Base-by-base conservation (phyloP, 768 basidiomycete species). In the Fomitopsis pulvina region DNA sequence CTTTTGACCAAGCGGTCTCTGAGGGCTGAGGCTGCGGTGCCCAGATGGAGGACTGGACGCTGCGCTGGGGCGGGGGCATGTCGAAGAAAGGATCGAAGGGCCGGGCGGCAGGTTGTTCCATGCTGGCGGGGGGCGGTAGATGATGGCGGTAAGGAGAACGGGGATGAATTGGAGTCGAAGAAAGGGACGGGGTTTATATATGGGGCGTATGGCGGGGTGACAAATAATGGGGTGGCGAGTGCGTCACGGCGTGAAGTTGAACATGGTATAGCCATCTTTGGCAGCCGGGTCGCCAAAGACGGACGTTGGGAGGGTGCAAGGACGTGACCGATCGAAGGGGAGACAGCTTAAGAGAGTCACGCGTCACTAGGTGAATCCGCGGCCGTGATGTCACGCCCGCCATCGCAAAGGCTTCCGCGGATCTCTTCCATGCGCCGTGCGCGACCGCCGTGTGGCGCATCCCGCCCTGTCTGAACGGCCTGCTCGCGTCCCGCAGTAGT, bases 1-100 rank as follows among this genome's bases (percentile, higher is more conserved):
- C 71, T 52, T 73, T 74, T 20, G 86, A 83, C 87, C 87, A 91
- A 11, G 79, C 75, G 4, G 71, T 61, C 18, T 83, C 83, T 14
- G 77, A 74, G 4, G 78, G 77, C 63, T 83, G 85, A 3, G 86
- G 84, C 61, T 84, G 85, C 7, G 87, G 87, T 0, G 88, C 88
- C 87, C 87, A 91, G 54, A 91, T 90, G 45, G 86, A 87, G 3
- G 67, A 52, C 1, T 60, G 51, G n/a, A 57, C 46, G 11, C 54
- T 41, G 32, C 58, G 57, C 21, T 55, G 51, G 14, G 57, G 48
- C 4, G 56, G 49, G 22, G 53, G 48, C 3, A 54, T 21, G 32
- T 64, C 60, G 53, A 64, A 62, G 57, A 61, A 52, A 27, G 63
- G 57, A 50, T 48, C 59, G 54, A 57, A 62, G 11, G 63, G 27